Base-by-base conservation (phyloP, 768 basidiomycete genomes). In the Kwoniella bestiolae region DNA sequence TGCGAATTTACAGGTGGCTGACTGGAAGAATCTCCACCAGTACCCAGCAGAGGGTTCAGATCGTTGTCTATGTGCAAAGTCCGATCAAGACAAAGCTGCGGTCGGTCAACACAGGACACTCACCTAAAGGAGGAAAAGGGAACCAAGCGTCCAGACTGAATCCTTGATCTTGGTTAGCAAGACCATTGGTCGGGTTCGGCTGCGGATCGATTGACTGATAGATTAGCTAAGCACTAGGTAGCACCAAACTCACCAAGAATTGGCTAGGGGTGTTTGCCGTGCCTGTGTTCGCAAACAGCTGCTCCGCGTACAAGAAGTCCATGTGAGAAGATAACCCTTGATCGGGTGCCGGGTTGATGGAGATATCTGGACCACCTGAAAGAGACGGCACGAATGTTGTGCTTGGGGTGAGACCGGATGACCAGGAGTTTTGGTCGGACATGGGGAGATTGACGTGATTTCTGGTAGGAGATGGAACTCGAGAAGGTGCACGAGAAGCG, bases 111-210 rank as follows among this genome's bases (percentile, higher is more conserved):
- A 56, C 18, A 14, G 26, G 35, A 18, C 23, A 57, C 67, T 67
- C 46, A 72, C 72, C 75, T 6, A 77, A 63, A 2, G 75, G 75
- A 16, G 75, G 75, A 52, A 77, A 77, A 1, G 73, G 71, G 65
- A 73, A 77, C 73, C 70, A 73, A 1, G 64, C 35, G 45, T 77
- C 73, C 3, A 65, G 38, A 57, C 50, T 71, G 49, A 57, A 60
- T 9, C 28, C 35, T 49, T 60, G 65, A 38, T 66, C 65, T 49
- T 60, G 65, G 26, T 66, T 58, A 23, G 41, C 32, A 9, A 25
- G 28, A 7, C 52, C 52, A 26, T 44, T 55, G 6, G 28, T 16
- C 35, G 46, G 5, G n/a, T 41, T 51, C 11, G 18, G 25, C 35
- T 59, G 56, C 3, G 56, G 12, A 50, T 65, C 63, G 21, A 59